These are phyloP conservation scores for Erysimum cheiranthoides DNA, from an alignment of 345 rosid species.

Conservation along the genomic window DNA sequence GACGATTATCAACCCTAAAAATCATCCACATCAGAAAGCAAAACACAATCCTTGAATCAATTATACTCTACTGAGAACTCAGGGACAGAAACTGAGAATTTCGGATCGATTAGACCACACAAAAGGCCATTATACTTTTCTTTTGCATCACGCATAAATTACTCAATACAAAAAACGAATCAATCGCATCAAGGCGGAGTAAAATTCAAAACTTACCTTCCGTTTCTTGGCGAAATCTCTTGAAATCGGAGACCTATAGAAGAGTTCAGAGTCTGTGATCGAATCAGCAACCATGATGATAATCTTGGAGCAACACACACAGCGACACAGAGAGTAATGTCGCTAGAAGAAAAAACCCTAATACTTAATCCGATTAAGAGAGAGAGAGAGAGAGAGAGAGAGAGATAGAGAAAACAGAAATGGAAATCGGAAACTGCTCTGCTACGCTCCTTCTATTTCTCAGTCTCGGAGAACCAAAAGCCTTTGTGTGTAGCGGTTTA, in stretches of 20 bases:
- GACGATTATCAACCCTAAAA: background rate
- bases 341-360: slow-evolving; percentile 56
- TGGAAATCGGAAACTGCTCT: slow-evolving; percentile 79
- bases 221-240: slow-evolving; percentile 46
- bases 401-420: slow-evolving; percentile 27
- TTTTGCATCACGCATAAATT: slow-evolving; percentile 18
- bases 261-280: slow-evolving; percentile 36
- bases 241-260: slow-evolving; percentile 38
- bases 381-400: slow-evolving; percentile 30
- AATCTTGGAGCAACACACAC: slow-evolving; percentile 14
- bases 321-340: slow-evolving; percentile 10
- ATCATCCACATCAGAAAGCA: background rate
- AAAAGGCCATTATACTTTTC: slow-evolving; percentile 7
- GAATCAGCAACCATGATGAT: slow-evolving; percentile 51
- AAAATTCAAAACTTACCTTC: slow-evolving; percentile 34
- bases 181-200: background rate
- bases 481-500: slow-evolving; percentile 3
- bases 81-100: background rate
- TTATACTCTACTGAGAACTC: background rate
- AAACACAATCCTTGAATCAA: background rate
- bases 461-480: slow-evolving; percentile 37
- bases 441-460: slow-evolving; percentile 53
- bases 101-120: slow-evolving; percentile 21
- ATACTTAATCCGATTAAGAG: slow-evolving; percentile 31
- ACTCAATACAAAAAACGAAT: background rate